Percentiles rank a stretch among this genome's conserved stretches.
phyloP scores from a whole-genome alignment of 2,329 filamentous ascomycete genomes.

The Trichoderma sp. region DNA sequence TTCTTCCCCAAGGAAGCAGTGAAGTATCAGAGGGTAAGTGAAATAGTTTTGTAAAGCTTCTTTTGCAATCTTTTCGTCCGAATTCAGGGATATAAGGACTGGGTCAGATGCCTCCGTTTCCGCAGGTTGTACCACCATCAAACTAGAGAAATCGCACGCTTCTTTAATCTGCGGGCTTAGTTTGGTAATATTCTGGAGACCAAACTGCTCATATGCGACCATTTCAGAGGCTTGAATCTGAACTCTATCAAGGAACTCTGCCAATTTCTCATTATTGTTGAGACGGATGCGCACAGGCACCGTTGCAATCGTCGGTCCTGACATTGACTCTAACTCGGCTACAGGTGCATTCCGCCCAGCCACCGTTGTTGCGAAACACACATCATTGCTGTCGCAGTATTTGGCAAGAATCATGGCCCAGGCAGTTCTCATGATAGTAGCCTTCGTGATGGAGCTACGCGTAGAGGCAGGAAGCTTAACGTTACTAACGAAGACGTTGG shows the following conservation, averaged over 20 bases:
- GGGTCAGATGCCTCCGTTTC: background rate
- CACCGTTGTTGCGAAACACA: slow-evolving; percentile 15
- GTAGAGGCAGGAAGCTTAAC: background rate
- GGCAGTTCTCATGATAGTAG: slow-evolving; percentile 7
- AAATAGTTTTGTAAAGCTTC: slow-evolving; percentile 7
- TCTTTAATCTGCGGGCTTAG: slow-evolving; percentile 17
- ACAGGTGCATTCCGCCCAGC: slow-evolving; percentile 14
- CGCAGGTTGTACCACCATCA: slow-evolving; percentile 19
- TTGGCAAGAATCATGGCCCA: slow-evolving; percentile 16
- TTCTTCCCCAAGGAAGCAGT: background rate
- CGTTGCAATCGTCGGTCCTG: slow-evolving; percentile 6
- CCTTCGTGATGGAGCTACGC: background rate
- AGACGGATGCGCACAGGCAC: slow-evolving; percentile 4
- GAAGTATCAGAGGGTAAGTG: slow-evolving; percentile 8
- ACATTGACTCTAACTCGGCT: background rate
- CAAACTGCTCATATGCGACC: slow-evolving; percentile 10
- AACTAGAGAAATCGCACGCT: slow-evolving; percentile 15
- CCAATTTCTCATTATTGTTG: background rate
- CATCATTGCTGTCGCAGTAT: slow-evolving; percentile 9
- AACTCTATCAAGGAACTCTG: background rate
- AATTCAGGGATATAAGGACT: background rate
- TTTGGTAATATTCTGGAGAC: slow-evolving; percentile 10
- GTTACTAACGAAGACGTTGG: background rate
- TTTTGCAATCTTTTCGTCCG: background rate
- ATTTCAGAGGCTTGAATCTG: slow-evolving; percentile 9